Evolutionary conservation across 163 green algal species (phyloP).

Genomic region (Volvox carteri): DNA sequence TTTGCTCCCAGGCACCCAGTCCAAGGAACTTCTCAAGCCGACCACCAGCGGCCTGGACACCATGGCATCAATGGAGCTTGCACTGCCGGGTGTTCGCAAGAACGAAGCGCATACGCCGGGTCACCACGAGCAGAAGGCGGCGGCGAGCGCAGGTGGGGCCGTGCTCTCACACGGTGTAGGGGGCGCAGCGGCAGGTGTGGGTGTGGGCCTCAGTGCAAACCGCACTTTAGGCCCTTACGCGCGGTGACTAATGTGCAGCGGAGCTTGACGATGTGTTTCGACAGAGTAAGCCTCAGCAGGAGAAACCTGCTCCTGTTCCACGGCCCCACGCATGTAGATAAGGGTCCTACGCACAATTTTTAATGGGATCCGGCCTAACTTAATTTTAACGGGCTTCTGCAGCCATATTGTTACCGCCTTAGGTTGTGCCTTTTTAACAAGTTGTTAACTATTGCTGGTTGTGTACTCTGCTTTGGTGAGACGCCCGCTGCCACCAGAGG

Average conservation of each 20-base stretch:
- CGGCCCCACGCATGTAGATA: too few species aligned
- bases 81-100: constrained; percentile 55
- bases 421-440: too few species aligned
- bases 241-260: neutral
- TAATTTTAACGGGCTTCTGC: too few species aligned
- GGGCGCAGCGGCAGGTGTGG: neutral
- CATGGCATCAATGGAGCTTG: constrained; percentile 78
- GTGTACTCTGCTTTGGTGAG: too few species aligned
- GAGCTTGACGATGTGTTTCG: too few species aligned
- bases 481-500: too few species aligned
- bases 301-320: too few species aligned
- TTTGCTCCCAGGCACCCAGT: constrained; percentile 21
- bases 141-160: neutral
- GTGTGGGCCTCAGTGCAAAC: constrained; percentile 6
- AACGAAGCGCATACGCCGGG: constrained; percentile 2
- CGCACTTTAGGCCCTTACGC: constrained; percentile 24
- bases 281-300: too few species aligned
- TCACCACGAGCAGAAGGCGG: neutral
- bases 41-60: constrained; percentile 70
- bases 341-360: too few species aligned
- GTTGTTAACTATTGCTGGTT: too few species aligned
- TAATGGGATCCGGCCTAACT: too few species aligned
- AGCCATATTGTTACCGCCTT: too few species aligned
- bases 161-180: neutral
- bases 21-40: constrained; percentile 56